phyloP scores from a whole-genome alignment of 2,329 filamentous ascomycete species.

The Colletotrichum simmondsii region DNA sequence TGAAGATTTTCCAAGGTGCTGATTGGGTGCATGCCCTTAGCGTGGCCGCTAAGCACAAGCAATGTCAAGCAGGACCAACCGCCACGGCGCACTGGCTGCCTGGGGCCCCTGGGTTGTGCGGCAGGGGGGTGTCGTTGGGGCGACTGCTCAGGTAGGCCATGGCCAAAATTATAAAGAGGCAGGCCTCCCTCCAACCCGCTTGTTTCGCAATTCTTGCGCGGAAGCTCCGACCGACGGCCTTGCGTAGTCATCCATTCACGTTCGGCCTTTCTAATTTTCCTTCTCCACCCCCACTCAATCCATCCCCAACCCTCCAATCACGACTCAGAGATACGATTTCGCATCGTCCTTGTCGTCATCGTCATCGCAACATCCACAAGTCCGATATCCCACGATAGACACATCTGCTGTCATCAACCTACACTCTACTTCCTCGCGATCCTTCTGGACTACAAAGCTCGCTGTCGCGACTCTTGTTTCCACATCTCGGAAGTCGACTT shows the following conservation, averaged over 20 bases:
- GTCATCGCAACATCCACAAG: conserved; percentile 15
- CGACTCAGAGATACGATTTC: conserved; percentile 25
- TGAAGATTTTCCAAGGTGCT: conserved; percentile 40
- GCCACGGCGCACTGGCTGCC: conserved; percentile 50
- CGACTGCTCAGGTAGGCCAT: conserved; percentile 48
- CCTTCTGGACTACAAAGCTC: neutral
- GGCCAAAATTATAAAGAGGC: conserved; percentile 67
- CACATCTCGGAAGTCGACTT: conserved; percentile 12
- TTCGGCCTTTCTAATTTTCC: conserved; percentile 55
- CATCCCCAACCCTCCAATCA: conserved; percentile 36
- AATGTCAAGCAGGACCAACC: conserved; percentile 51
- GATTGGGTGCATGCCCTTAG: conserved; percentile 53
- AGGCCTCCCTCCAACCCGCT: conserved; percentile 63
- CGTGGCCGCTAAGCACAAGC: conserved; percentile 48
- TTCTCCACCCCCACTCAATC: conserved; percentile 42
- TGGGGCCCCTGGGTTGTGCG: conserved; percentile 29
- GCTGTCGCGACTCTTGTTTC: neutral
- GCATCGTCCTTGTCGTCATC: conserved; percentile 11
- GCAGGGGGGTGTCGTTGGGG: conserved; percentile 53
- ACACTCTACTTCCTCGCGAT: neutral
- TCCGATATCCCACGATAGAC: neutral
- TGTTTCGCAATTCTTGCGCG: conserved; percentile 61
- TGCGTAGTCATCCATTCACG: conserved; percentile 58
- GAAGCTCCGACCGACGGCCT: conserved; percentile 67
- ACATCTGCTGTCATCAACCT: neutral